These are phyloP conservation scores for Diplocarpon rosae DNA, from an alignment of 2,329 filamentous ascomycete genomes.

Conservation along the genomic window DNA sequence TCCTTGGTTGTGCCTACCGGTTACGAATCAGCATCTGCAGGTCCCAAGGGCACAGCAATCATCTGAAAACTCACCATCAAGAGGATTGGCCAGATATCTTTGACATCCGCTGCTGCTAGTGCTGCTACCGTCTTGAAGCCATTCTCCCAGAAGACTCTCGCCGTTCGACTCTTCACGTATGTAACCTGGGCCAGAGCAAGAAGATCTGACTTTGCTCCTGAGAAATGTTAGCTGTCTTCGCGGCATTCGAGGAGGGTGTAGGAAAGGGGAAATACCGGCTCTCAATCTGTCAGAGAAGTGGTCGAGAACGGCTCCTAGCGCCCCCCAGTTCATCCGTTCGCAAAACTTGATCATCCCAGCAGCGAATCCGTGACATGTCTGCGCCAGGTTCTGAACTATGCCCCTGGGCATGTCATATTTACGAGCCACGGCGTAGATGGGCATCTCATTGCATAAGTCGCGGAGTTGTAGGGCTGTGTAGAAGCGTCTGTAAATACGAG, in stretches of 20 bases:
- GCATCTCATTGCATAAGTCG: conserved; percentile 66
- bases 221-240: conserved; percentile 1
- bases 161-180: conserved; percentile 68
- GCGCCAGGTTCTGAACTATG: conserved; percentile 58
- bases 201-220: conserved; percentile 57
- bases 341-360: conserved; percentile 74
- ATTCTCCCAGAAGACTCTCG: conserved; percentile 64
- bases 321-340: conserved; percentile 63
- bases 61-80: conserved; percentile 43
- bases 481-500: conserved; percentile 58
- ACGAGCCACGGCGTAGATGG: conserved; percentile 55
- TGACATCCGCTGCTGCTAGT: conserved; percentile 57
- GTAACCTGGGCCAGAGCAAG: conserved; percentile 60
- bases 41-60: background rate
- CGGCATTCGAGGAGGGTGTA: too few relatives aligned
- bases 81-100: conserved; percentile 59
- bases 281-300: conserved; percentile 66
- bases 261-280: conserved; percentile 31
- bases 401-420: conserved; percentile 64
- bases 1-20: conserved; percentile 31
- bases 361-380: conserved; percentile 68
- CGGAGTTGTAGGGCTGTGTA: conserved; percentile 69
- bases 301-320: conserved; percentile 60
- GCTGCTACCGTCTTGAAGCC: conserved; percentile 58
- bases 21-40: background rate